A percentile compares a stretch with the other conserved stretches of the same genome.
Evolutionary conservation across 345 rosid genomes (phyloP).

Genomic region (Murraya paniculata): DNA sequence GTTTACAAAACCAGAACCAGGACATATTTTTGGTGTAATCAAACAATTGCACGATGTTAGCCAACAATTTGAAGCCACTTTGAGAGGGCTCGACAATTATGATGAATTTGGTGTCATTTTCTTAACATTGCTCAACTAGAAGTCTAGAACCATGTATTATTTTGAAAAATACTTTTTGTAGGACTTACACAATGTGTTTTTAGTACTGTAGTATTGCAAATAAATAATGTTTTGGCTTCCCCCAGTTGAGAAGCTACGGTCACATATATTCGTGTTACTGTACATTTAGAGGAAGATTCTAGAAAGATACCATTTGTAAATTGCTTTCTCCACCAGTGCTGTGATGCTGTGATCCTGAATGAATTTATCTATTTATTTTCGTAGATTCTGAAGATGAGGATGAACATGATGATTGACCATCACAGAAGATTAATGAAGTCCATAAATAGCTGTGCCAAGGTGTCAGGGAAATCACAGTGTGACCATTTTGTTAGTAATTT

Average conservation of each 20-base stretch:
- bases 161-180: neutral
- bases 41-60: neutral
- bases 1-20: no score
- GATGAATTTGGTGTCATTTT: neutral
- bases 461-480: neutral
- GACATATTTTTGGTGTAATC: neutral
- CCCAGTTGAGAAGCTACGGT: neutral
- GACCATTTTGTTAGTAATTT: neutral
- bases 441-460: neutral
- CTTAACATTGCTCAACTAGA: neutral
- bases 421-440: neutral
- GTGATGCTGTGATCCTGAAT: neutral
- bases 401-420: constrained; percentile 36
- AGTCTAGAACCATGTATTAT: neutral
- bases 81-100: neutral
- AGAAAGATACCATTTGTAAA: neutral
- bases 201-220: neutral
- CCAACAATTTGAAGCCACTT: neutral
- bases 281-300: neutral
- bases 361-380: constrained; percentile 6
- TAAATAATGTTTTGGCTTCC: neutral
- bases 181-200: neutral
- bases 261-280: neutral
- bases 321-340: neutral
- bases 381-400: constrained; percentile 47